Percentiles rank a stretch among this genome's conserved stretches.
phyloP scores from a whole-genome alignment of 179 eudicot species.

The Gypsophila paniculata region DNA sequence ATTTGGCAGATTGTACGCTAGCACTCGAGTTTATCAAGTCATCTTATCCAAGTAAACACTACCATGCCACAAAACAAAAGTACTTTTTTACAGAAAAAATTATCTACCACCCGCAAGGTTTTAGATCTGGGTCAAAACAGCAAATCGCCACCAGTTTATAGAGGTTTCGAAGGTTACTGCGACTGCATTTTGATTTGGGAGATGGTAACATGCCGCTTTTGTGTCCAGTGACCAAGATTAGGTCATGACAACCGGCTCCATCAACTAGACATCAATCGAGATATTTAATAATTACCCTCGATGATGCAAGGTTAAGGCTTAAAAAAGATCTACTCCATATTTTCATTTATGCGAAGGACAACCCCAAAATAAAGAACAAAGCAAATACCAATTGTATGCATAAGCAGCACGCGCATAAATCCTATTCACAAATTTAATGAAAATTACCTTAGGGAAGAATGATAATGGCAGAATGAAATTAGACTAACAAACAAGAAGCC shows the following conservation, averaged over 20 bases:
- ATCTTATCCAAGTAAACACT: not conserved
- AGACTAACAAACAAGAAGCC: slow-evolving; percentile 18
- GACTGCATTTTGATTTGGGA: not conserved
- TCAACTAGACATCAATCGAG: not conserved
- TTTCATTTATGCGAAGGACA: slow-evolving; percentile 3
- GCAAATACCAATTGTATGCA: not conserved
- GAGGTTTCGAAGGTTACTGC: not conserved
- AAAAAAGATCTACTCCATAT: not conserved
- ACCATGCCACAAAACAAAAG: not conserved
- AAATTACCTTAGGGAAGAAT: slow-evolving; percentile 1
- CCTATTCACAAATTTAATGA: slow-evolving; percentile 2
- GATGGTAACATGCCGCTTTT: not conserved
- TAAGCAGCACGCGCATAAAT: slow-evolving; percentile 9
- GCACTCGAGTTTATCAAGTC: not conserved
- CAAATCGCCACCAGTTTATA: not conserved
- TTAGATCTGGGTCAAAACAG: not conserved
- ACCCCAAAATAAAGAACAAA: not conserved
- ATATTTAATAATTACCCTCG: not conserved
- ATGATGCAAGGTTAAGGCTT: not conserved
- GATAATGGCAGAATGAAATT: slow-evolving; percentile 10
- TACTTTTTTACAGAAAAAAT: not conserved
- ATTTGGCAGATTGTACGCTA: not conserved
- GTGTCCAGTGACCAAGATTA: not conserved
- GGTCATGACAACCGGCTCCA: not conserved
- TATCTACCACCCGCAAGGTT: not conserved